Base-by-base conservation (phyloP, 495 filamentous ascomycete species). In the Tuber magnatum region DNA sequence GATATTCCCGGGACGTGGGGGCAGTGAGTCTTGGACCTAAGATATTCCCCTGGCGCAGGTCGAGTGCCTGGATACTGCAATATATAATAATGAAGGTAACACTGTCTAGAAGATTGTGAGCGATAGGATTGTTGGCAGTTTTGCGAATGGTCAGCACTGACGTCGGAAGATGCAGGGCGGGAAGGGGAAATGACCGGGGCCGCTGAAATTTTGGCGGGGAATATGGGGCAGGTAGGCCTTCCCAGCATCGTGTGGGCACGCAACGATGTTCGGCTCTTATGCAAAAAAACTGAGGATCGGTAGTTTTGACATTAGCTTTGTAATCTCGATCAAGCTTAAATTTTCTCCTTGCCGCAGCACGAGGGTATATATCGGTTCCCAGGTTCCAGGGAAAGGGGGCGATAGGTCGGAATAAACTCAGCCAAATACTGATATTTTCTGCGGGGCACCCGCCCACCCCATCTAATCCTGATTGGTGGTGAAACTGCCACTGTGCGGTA, bases 121-220 rank as follows among this genome's bases (percentile, higher is more conserved):
- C 44, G 46, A 76, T 72, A 39, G 44, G 75, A 77, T 78, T 77
- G 35, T 75, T 46, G 43, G 22, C 42, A 71, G 61, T 72, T 51
- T 69, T 51, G 48, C 71, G 61, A 71, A 38, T 35, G 75, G 43
- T 75, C 69, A 43, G 77, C 75, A 78, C 72, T 44, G 70, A 68
- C 72, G 70, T 72, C 77, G 69, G 72, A 74, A 69, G 70, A 77
- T 75, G 28, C n/a, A 35, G 24, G 44, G 72, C 38, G 69, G 73
- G 75, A 76, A 48, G 28, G 73, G 75, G 75, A 77, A 73, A 73
- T 79, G 73, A 42, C 56, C 72, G 74, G 28, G 48, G 61, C 77
- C 43, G 48, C 48, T 9, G 41, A 69, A 44, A 68, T n/a, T 44
- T 71, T 71, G 72, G 32, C 42, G 40, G 73, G 56, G 41, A n/a